Percentiles rank a stretch among this genome's conserved stretches.
These are phyloP conservation scores for Mimosa pudica DNA, from an alignment of 306 rosid species.

Conservation along the genomic window DNA sequence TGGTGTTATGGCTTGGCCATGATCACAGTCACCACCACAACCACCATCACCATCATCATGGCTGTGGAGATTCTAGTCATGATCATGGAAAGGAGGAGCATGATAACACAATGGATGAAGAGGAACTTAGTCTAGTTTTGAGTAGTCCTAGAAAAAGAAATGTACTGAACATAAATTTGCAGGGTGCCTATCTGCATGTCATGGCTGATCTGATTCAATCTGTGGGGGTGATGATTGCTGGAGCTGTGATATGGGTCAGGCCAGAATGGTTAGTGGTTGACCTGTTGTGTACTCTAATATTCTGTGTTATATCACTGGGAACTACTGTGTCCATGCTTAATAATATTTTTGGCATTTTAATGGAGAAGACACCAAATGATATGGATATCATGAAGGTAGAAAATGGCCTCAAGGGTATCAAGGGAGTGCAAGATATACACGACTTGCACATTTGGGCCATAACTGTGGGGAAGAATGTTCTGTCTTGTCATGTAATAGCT, in stretches of 20 bases:
- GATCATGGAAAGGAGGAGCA: slow-evolving; percentile 46
- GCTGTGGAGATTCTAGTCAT: slow-evolving; percentile 29
- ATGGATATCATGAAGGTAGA: slow-evolving; percentile 57
- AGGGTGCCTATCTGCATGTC: slow-evolving; percentile 95
- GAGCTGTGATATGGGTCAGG: slow-evolving; percentile 74
- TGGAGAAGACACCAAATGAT: slow-evolving; percentile 71
- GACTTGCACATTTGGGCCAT: slow-evolving; percentile 91
- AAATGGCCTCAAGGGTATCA: slow-evolving; percentile 58
- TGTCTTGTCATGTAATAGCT: slow-evolving; percentile 73
- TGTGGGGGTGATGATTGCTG: slow-evolving; percentile 91
- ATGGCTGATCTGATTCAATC: slow-evolving; percentile 91
- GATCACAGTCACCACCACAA: slow-evolving; percentile 37
- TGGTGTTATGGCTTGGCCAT: slow-evolving; percentile 94
- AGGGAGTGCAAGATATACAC: slow-evolving; percentile 71
- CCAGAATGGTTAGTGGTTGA: slow-evolving; percentile 80
- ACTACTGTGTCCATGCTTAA: slow-evolving; percentile 73
- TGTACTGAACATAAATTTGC: slow-evolving; percentile 66
- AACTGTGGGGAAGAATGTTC: slow-evolving; percentile 70
- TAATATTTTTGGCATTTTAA: slow-evolving; percentile 64
- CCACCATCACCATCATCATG: slow-evolving; percentile 25
- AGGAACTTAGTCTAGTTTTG: slow-evolving; percentile 50
- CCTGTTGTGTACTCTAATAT: slow-evolving; percentile 72
- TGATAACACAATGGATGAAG: slow-evolving; percentile 46
- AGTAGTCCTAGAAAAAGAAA: slow-evolving; percentile 36
- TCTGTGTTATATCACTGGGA: slow-evolving; percentile 67